phyloP scores from a whole-genome alignment of 768 basidiomycete species.

The Termitomyces sp. region DNA sequence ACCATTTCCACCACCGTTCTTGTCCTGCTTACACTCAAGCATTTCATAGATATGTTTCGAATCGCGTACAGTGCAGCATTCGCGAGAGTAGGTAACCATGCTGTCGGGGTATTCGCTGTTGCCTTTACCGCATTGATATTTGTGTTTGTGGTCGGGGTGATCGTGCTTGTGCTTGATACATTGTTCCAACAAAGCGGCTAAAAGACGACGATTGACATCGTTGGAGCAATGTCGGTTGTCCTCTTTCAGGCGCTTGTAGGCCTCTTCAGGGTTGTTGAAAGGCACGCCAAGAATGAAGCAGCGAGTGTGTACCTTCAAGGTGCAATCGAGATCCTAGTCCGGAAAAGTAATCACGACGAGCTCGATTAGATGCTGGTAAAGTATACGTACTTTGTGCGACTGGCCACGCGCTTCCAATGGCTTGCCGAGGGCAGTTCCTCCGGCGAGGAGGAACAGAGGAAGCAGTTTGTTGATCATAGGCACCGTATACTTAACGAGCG shows the following conservation, averaged over 20 bases:
- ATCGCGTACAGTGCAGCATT: constrained; percentile 14
- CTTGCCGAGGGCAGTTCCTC: constrained; percentile 9
- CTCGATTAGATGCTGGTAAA: background rate
- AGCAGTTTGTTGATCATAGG: constrained; percentile 10
- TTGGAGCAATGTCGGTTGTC: constrained; percentile 11
- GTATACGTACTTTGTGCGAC: constrained; percentile 7
- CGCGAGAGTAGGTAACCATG: constrained; percentile 13
- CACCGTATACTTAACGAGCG: constrained; percentile 5
- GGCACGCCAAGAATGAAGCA: constrained; percentile 15
- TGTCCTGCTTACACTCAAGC: constrained; percentile 12
- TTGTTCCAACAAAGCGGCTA: constrained; percentile 5
- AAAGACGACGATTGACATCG: constrained; percentile 13
- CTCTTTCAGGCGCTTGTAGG: constrained; percentile 9
- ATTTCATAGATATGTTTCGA: constrained; percentile 9
- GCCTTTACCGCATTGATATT: constrained; percentile 7
- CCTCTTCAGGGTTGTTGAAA: constrained; percentile 13
- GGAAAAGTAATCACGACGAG: background rate
- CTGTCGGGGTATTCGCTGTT: constrained; percentile 8
- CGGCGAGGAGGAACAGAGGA: constrained; percentile 15
- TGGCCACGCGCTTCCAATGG: constrained; percentile 13
- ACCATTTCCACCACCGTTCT: constrained; percentile 9
- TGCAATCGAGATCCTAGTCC: constrained; percentile 12
- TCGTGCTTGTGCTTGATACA: constrained; percentile 14
- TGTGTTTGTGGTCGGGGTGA: constrained; percentile 5
- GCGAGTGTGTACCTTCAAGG: constrained; percentile 5